phyloP scores from a whole-genome alignment of 1,139 yeast genomes.

The Yamadazyma buinensis region DNA sequence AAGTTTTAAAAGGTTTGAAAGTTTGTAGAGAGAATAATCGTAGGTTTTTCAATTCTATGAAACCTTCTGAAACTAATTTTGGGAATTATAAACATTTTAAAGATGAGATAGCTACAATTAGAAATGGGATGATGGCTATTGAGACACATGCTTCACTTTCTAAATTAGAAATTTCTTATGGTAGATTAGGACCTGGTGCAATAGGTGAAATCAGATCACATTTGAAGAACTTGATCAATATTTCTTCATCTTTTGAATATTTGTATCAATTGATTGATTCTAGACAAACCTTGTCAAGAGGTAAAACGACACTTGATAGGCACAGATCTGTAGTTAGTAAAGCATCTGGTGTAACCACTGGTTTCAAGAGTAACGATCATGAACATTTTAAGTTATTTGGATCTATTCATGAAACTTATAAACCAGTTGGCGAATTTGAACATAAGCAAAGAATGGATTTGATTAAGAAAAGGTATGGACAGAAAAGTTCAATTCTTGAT shows the following conservation, averaged over 20 bases:
- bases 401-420: conserved; percentile 28
- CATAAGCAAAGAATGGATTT: conserved; percentile 18
- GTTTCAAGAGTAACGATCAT: too few relatives aligned
- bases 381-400: conserved; percentile 20
- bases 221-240: conserved; percentile 21
- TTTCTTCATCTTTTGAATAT: conserved; percentile 26
- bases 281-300: conserved; percentile 13
- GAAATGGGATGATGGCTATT: conserved; percentile 19
- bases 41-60: conserved; percentile 23
- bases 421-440: conserved; percentile 31
- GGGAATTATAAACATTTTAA: conserved; percentile 20
- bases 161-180: conserved; percentile 24
- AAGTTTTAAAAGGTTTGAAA: conserved; percentile 15
- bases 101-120: conserved; percentile 17
- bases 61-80: conserved; percentile 27
- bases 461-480: conserved; percentile 19
- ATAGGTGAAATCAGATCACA: conserved; percentile 24
- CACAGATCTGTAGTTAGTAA: conserved; percentile 14
- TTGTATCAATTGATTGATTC: conserved; percentile 30
- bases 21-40: conserved; percentile 19
- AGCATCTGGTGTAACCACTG: conserved; percentile 6
- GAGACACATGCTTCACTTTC: conserved; percentile 21
- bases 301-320: conserved; percentile 17
- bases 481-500: conserved; percentile 14
- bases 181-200: conserved; percentile 29